A percentile compares a stretch with the other conserved stretches of the same genome.
Evolutionary conservation across 176 grass and related monocot species (phyloP).

Genomic region (Poa annua): DNA sequence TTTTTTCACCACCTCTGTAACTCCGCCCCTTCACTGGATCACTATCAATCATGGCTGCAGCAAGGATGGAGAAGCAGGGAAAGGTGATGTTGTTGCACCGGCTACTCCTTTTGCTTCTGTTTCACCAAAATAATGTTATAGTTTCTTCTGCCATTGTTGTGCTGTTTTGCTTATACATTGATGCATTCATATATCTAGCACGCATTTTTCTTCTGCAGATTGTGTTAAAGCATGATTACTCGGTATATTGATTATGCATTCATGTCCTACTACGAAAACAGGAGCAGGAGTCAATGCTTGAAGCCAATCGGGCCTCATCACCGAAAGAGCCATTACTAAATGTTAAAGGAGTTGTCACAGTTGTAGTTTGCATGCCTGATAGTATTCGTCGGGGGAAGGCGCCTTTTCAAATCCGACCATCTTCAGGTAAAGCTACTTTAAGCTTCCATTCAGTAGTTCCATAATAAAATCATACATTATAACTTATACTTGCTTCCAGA

Average conservation of each 20-base stretch:
- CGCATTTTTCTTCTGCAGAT: constrained; percentile 14
- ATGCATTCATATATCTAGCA: no score
- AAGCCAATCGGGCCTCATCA: constrained; percentile 74
- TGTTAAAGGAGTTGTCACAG: constrained; percentile 71
- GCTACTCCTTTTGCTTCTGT: no score
- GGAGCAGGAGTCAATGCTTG: constrained; percentile 82
- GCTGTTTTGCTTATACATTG: no score
- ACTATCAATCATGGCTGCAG: no score
- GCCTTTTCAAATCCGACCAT: constrained; percentile 88
- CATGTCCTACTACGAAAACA: constrained; percentile 30
- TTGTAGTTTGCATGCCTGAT: constrained; percentile 90
- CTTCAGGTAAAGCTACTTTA: constrained; percentile 65
- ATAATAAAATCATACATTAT: constrained; percentile 20
- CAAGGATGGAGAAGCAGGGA: no score
- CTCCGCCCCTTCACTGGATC: no score
- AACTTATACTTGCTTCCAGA: constrained; percentile 32
- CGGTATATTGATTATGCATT: constrained; percentile 24
- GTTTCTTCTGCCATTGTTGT: no score
- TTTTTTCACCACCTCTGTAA: no score
- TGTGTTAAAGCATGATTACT: constrained; percentile 17
- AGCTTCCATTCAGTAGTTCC: constrained; percentile 33
- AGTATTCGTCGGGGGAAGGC: constrained; percentile 67
- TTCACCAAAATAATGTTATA: no score
- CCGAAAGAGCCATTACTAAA: constrained; percentile 76
- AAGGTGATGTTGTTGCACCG: no score